Evolutionary conservation across 1,139 yeast species (phyloP).

Genomic region (Diutina sp.): DNA sequence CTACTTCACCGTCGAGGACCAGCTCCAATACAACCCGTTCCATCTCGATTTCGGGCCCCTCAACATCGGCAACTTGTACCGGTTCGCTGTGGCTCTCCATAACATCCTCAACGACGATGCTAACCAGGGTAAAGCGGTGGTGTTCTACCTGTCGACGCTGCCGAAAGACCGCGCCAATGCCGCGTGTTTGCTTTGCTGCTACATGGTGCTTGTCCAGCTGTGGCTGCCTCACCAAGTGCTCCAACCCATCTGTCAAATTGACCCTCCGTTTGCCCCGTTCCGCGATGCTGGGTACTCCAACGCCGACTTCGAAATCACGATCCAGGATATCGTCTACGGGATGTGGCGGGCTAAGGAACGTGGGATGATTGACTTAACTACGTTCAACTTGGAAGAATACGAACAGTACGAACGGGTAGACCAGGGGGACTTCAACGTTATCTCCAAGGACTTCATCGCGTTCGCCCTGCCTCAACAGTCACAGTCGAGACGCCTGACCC

Average conservation of each 20-base stretch:
- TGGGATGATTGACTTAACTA: conserved; percentile 72
- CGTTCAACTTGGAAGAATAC: conserved; percentile 85
- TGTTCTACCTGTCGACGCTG: conserved; percentile 73
- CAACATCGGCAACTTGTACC: conserved; percentile 82
- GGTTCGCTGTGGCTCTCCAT: conserved; percentile 91
- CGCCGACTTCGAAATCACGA: conserved; percentile 86
- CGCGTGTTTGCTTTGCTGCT: conserved; percentile 86
- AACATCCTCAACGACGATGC: conserved; percentile 77
- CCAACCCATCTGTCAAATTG: conserved; percentile 86
- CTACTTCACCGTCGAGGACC: conserved; percentile 85
- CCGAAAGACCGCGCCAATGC: conserved; percentile 84
- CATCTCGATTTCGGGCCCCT: conserved; percentile 95
- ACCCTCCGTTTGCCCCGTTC: conserved; percentile 89
- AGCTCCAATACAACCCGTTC: conserved; percentile 82
- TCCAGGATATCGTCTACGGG: conserved; percentile 91
- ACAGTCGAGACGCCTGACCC: conserved; percentile 14
- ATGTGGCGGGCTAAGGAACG: conserved; percentile 98
- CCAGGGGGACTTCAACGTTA: conserved; percentile 88
- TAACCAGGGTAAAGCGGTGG: conserved; percentile 81
- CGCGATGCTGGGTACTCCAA: conserved; percentile 95
- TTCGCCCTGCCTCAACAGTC: conserved; percentile 94
- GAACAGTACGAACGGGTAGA: conserved; percentile 93
- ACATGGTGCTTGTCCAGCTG: conserved; percentile 87
- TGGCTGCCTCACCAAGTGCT: conserved; percentile 98
- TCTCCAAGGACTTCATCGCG: conserved; percentile 90